Conservation (phyloP, 2,329 filamentous ascomycete genomes). For the Ascochyta fabae region DNA sequence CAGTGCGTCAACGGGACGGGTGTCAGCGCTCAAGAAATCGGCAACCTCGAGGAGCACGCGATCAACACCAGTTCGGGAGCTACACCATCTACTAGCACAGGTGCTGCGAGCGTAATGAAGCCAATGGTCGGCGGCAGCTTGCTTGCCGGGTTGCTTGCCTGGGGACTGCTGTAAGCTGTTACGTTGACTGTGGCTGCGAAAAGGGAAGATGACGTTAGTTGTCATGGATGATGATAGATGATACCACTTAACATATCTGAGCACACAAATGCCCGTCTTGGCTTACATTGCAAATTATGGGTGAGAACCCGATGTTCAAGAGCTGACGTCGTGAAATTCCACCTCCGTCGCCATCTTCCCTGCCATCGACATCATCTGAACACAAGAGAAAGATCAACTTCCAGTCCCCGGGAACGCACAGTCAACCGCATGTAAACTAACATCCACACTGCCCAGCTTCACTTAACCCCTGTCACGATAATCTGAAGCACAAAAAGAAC, state of each 20-base stretch:
- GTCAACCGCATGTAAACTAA: no score
- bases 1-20: conserved; percentile 51
- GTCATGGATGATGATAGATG: not conserved
- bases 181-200: not conserved
- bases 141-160: conserved; percentile 29
- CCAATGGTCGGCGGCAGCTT: conserved; percentile 27
- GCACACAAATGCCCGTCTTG: no score
- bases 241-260: not conserved
- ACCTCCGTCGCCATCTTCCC: no score
- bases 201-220: not conserved
- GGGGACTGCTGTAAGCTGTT: conserved; percentile 21
- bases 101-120: conserved; percentile 22
- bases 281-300: no score
- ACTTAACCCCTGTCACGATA: no score
- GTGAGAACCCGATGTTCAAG: no score
- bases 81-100: conserved; percentile 12
- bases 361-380: no score
- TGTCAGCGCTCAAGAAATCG: conserved; percentile 44
- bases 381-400: no score
- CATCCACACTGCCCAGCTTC: no score
- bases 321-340: no score
- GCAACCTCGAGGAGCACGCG: conserved; percentile 24
- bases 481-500: no score
- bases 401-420: no score
- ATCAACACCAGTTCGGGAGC: conserved; percentile 5